Conservation (phyloP, 179 eudicot genomes). For the Silene vulgaris region DNA sequence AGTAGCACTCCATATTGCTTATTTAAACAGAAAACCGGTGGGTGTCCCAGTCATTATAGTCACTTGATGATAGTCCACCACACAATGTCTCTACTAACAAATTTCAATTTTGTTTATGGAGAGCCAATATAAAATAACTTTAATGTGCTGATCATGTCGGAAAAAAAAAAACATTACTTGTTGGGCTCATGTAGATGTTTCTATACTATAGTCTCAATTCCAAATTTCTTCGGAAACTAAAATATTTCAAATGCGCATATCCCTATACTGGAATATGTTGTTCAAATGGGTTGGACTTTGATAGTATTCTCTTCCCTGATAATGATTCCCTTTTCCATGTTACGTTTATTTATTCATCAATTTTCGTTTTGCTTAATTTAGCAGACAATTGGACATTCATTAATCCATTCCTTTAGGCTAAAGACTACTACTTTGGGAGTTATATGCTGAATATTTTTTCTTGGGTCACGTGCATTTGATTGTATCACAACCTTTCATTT, state of each 20-base stretch:
- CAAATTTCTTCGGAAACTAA: not conserved
- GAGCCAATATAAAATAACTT: not conserved
- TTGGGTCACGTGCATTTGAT: too few relatives aligned
- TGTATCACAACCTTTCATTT: too few relatives aligned
- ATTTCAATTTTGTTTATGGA: not conserved
- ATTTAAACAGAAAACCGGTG: conserved; percentile 8
- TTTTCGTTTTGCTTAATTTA: not conserved
- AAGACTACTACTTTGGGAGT: conserved; percentile 13
- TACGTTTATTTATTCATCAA: not conserved
- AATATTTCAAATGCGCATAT: too few relatives aligned
- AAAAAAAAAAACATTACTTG: not conserved
- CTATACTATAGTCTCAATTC: not conserved
- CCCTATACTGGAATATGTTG: too few relatives aligned
- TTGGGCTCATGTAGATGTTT: not conserved
- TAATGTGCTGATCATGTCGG: not conserved
- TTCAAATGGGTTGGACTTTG: too few relatives aligned
- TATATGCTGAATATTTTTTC: too few relatives aligned
- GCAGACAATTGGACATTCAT: not conserved
- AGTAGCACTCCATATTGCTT: conserved; percentile 21
- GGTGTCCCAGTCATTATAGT: conserved; percentile 17
- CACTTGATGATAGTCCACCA: conserved; percentile 1
- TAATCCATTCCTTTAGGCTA: conserved; percentile 4
- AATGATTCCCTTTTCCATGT: not conserved
- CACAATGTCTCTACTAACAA: conserved; percentile 10
- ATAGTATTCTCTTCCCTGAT: conserved; percentile 4